A percentile compares a stretch with the other conserved stretches of the same genome.
These are phyloP conservation scores for Silene coronaria DNA, from an alignment of 179 eudicot genomes.

Conservation along the genomic window DNA sequence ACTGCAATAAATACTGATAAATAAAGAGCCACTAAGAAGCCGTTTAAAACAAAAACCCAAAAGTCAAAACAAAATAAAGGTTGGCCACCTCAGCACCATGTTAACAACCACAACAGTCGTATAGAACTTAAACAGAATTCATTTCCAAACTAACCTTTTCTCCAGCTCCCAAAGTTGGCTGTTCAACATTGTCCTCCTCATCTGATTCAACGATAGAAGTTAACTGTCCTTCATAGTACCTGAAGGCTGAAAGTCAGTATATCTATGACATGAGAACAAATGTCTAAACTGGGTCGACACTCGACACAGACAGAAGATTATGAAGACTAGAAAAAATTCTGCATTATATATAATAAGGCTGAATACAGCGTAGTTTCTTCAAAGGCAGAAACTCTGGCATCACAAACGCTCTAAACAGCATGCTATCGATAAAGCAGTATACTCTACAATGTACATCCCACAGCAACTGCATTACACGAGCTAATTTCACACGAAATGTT, in stretches of 20 bases:
- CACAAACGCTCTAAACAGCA: not conserved
- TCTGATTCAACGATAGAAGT: slow-evolving; percentile 54
- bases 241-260: slow-evolving; percentile 21
- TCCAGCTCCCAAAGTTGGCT: slow-evolving; percentile 46
- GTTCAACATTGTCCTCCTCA: slow-evolving; percentile 35
- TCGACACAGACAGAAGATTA: not conserved
- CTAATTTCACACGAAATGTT: not conserved
- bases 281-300: not conserved
- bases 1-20: not conserved
- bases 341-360: not conserved
- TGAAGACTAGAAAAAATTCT: not conserved
- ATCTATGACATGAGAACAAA: slow-evolving; percentile 5
- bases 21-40: not conserved
- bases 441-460: not conserved
- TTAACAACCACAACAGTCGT: not conserved
- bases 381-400: not conserved
- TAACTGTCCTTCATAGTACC: slow-evolving; percentile 85
- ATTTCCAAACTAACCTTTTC: slow-evolving; percentile 43
- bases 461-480: not conserved
- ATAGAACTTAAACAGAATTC: not conserved
- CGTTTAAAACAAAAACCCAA: not conserved
- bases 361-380: not conserved
- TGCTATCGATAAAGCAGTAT: not conserved
- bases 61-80: not conserved
- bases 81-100: not conserved